Conservation (phyloP, 2,329 filamentous ascomycete species). For the Chaetothyriales sp. region DNA sequence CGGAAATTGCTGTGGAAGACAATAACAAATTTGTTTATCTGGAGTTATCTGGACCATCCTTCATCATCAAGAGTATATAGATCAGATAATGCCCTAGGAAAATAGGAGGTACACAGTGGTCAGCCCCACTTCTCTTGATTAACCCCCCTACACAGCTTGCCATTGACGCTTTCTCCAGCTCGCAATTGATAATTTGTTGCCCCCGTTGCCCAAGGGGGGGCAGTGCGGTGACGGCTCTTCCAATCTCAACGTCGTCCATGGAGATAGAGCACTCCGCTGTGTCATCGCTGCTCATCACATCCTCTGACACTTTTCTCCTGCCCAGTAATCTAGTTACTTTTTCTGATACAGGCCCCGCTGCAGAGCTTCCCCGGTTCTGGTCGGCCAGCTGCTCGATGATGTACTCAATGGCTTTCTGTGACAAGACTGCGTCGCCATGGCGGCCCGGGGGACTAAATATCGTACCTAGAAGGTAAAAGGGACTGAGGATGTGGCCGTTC, state of each 20-base stretch:
- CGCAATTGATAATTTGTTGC: too few species aligned
- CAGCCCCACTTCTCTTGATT: too few species aligned
- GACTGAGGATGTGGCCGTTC: slow-evolving; percentile 17
- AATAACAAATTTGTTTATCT: too few species aligned
- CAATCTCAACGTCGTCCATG: slow-evolving; percentile 67
- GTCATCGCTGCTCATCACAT: slow-evolving; percentile 56
- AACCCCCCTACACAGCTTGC: too few species aligned
- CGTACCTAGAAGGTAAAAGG: slow-evolving; percentile 34
- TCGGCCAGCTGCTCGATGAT: slow-evolving; percentile 86
- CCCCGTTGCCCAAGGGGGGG: too few species aligned
- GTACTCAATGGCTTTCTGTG: slow-evolving; percentile 77
- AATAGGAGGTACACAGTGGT: too few species aligned
- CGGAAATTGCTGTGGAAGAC: too few species aligned
- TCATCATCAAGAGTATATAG: too few species aligned
- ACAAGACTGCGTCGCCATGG: slow-evolving; percentile 72
- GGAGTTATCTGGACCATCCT: too few species aligned
- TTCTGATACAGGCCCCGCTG: slow-evolving; percentile 66
- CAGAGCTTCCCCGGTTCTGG: slow-evolving; percentile 54
- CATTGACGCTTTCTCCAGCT: too few species aligned
- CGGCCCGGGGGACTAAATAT: slow-evolving; percentile 27
- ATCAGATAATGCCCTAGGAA: too few species aligned
- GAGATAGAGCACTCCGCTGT: slow-evolving; percentile 82
- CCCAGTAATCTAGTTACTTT: slow-evolving; percentile 61
- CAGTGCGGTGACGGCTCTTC: slow-evolving; percentile 60
- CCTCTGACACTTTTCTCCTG: slow-evolving; percentile 53